phyloP scores from a whole-genome alignment of 768 basidiomycete genomes.

The Aureoboletus auriporus region DNA sequence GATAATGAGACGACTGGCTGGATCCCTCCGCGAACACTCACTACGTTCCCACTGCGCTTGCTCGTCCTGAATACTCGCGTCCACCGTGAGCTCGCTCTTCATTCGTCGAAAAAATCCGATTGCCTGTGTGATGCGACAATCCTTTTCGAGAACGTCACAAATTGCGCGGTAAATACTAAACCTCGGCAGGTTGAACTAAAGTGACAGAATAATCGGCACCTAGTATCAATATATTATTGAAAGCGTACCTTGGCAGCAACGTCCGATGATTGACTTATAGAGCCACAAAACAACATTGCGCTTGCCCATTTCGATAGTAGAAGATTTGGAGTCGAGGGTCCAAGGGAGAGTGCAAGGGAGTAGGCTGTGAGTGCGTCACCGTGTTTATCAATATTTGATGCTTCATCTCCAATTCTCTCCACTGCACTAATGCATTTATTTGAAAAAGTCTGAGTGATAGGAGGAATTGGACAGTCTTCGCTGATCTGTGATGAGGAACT shows the following conservation, averaged over 20 bases:
- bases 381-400: too few relatives aligned
- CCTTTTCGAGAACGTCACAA: background rate
- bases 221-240: too few relatives aligned
- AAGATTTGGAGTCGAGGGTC: too few relatives aligned
- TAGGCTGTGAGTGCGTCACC: too few relatives aligned
- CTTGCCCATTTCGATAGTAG: too few relatives aligned
- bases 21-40: background rate
- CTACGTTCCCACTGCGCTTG: slow-evolving; percentile 3
- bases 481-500: background rate
- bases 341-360: too few relatives aligned
- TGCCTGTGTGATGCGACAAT: background rate
- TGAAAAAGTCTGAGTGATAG: background rate
- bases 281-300: background rate
- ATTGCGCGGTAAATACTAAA: background rate
- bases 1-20: too few relatives aligned
- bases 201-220: background rate
- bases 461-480: background rate
- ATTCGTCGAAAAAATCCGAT: slow-evolving; percentile 3
- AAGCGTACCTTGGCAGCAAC: background rate
- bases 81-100: background rate
- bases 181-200: slow-evolving; percentile 4
- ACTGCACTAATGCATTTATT: background rate
- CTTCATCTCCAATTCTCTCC: too few relatives aligned
- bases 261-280: background rate
- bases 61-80: background rate